Evolutionary conservation across 192 early-diverging fungal genomes (phyloP).

Genomic region (Umbelopsis vinacea): DNA sequence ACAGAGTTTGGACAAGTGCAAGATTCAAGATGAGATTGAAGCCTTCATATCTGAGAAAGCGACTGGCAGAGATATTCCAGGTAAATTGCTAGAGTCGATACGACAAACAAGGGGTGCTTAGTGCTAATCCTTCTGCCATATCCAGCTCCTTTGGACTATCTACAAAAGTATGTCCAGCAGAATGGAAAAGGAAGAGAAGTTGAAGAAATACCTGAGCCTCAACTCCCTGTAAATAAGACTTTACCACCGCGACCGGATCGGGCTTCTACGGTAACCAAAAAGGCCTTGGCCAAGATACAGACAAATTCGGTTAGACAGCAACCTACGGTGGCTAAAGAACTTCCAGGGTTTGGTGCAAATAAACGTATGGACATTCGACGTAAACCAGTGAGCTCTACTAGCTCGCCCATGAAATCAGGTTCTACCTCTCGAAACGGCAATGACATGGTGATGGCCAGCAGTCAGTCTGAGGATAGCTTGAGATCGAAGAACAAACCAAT

Average conservation of each 20-base stretch:
- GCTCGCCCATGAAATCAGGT: neutral
- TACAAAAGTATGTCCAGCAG: neutral
- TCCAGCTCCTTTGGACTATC: constrained; percentile 12
- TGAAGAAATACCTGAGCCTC: neutral
- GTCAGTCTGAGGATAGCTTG: neutral
- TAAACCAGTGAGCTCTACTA: neutral
- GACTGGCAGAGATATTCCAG: neutral
- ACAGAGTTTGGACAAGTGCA: constrained; percentile 5
- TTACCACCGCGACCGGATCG: constrained; percentile 9
- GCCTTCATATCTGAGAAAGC: constrained; percentile 10
- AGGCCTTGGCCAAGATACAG: constrained; percentile 3
- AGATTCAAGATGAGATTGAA: neutral
- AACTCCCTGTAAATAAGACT: neutral
- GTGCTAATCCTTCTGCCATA: neutral
- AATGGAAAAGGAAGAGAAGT: neutral
- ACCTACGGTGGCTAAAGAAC: neutral
- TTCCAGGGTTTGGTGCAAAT: neutral
- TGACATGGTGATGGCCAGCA: neutral
- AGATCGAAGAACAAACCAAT: neutral
- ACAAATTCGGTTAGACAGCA: neutral
- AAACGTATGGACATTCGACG: constrained; percentile 9
- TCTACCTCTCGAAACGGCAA: neutral
- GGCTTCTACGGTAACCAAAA: neutral
- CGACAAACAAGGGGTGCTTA: neutral
- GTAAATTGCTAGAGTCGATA: neutral